These are phyloP conservation scores for Lenzites betulinus DNA, from an alignment of 768 basidiomycete species.

Conservation along the genomic window DNA sequence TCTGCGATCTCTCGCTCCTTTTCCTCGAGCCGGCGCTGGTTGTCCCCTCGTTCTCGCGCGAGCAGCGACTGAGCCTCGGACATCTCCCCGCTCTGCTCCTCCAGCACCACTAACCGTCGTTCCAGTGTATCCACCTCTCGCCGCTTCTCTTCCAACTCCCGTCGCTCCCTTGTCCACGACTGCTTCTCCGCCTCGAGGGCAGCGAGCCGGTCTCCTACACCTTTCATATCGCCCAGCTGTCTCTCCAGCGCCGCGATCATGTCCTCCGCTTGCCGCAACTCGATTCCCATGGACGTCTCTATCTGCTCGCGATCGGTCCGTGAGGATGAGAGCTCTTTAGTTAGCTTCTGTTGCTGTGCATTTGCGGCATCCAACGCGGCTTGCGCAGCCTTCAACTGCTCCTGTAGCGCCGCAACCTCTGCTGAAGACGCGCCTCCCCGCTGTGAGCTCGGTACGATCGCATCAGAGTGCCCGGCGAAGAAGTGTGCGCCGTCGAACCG, in stretches of 20 bases:
- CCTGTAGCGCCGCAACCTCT: constrained; percentile 58
- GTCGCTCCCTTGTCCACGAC: constrained; percentile 53
- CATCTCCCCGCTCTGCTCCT: constrained; percentile 44
- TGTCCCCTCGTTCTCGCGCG: constrained; percentile 35
- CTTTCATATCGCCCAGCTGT: constrained; percentile 54
- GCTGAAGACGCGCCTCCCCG: constrained; percentile 45
- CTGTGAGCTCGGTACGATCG: constrained; percentile 52
- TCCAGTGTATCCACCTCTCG: constrained; percentile 40
- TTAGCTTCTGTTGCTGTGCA: constrained; percentile 61
- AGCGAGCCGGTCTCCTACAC: constrained; percentile 38
- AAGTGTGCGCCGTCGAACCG: constrained; percentile 84
- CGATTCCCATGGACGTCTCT: constrained; percentile 64
- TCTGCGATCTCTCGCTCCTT: constrained; percentile 42
- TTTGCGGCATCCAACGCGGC: constrained; percentile 58
- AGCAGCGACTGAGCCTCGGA: constrained; percentile 44
- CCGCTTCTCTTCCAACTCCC: constrained; percentile 40
- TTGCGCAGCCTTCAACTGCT: constrained; percentile 62
- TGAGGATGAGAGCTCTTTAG: constrained; percentile 61
- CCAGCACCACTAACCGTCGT: constrained; percentile 44
- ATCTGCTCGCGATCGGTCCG: constrained; percentile 69
- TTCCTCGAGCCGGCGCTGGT: constrained; percentile 26
- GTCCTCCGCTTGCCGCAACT: constrained; percentile 68
- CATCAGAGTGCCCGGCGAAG: constrained; percentile 78
- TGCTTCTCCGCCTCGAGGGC: constrained; percentile 50
- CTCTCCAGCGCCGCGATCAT: constrained; percentile 58